Evolutionary conservation across 208 protist species (phyloP), one percentile per base, ranked within the genome.

Genomic region (Acanthamoeba lenticulata): DNA sequence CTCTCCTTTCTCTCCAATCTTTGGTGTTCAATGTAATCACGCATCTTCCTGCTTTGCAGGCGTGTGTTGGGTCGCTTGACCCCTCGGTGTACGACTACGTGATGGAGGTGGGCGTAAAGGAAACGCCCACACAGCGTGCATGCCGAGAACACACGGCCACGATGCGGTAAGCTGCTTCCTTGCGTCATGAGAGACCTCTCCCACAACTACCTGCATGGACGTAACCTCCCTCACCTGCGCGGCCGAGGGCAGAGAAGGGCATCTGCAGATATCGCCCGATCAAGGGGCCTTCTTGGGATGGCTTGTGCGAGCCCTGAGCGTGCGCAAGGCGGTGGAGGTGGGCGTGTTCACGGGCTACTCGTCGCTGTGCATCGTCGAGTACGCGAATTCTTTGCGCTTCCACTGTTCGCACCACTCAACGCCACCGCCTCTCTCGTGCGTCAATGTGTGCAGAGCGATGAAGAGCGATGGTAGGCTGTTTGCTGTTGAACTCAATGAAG

Each of bases 341-440:
- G 97, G 97, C 79, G 92, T 95, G 34, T 97, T 97, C 85, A 96
- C 95, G 88, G 96, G 97, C 65, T 95, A 96, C 72, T 96, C 95
- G 36, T 95, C 97, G 17, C 95, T 97, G 27, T 94, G 93, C 15
- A 88, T 96, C 36, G 96, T 95, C 34, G 36, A 94, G 62, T 57
- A 72, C 40, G 45, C 45, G 83, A 21, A 29, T 69, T 21, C 60
- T 69, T n/a, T 67, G 95, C 93, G 36, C 21, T 93, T 42, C 89
- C n/a, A n/a, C n/a, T 52, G 15, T 52, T 5, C 45, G 15, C 45
- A 52, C 15, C 5, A 52, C 9, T 5, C 5, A 52, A 52, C 9
- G 45, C 45, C 5, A 52, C 15, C 9, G 45, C 45, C 15, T 52
- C 5, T 52, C 45, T 52, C 15, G 5, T 5, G 5, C 6, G 60